Percentiles rank a stretch among this genome's conserved stretches.
Conservation (phyloP, 208 protist genomes). For the Trypanosoma brucei region DNA sequence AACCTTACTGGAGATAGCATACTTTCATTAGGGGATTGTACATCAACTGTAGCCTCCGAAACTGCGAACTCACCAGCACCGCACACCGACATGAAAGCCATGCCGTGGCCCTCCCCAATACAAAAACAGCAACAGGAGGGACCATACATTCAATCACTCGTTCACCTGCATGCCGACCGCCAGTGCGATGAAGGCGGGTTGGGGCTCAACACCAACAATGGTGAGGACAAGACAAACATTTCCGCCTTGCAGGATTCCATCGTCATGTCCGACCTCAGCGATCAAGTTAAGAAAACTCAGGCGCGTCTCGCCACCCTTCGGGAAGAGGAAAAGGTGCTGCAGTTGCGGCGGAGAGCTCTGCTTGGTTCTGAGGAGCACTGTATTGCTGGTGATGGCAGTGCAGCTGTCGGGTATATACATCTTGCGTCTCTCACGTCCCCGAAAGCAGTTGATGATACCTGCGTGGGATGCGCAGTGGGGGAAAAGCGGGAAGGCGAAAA, state of each 20-base stretch:
- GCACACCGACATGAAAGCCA: too few species aligned
- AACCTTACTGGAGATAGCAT: not conserved
- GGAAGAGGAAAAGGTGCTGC: constrained; percentile 12
- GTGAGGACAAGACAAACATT: not conserved
- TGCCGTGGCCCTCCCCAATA: too few species aligned
- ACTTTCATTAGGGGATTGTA: not conserved
- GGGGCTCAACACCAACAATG: not conserved
- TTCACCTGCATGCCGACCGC: too few species aligned
- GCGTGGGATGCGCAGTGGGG: not conserved
- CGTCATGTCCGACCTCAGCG: constrained; percentile 18
- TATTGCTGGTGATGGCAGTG: constrained; percentile 1
- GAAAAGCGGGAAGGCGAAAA: not conserved
- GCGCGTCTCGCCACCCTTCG: constrained; percentile 19
- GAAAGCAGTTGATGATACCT: not conserved
- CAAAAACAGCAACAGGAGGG: too few species aligned
- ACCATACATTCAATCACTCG: too few species aligned
- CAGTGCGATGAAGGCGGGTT: too few species aligned
- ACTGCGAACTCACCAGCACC: not conserved
- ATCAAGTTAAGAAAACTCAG: constrained; percentile 27
- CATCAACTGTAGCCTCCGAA: not conserved
- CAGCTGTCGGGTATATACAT: not conserved
- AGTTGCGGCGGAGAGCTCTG: not conserved
- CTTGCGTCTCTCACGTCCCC: not conserved
- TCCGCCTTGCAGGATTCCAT: constrained; percentile 10
- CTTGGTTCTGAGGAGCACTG: not conserved